Percentiles rank a stretch among this genome's conserved stretches.
Conservation (phyloP, 495 filamentous ascomycete species). For the Astrocystis sublimbata region DNA sequence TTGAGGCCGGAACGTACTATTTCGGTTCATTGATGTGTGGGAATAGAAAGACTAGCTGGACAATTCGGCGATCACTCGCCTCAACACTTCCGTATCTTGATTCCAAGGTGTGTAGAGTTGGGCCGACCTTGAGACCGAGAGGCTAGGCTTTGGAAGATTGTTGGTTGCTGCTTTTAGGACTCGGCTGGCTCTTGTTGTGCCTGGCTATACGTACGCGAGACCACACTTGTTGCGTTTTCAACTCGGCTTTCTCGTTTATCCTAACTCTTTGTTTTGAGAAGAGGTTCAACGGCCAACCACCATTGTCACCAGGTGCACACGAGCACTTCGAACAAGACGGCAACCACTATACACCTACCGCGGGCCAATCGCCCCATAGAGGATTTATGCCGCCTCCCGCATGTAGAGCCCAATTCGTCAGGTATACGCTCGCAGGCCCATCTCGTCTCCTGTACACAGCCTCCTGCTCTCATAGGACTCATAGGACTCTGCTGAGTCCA, state of each 20-base stretch:
- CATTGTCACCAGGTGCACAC: constrained; percentile 26
- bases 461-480: constrained; percentile 29
- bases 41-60: neutral
- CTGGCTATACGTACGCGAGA: constrained; percentile 20
- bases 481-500: constrained; percentile 24
- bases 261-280: constrained; percentile 7
- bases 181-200: constrained; percentile 19
- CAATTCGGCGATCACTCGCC: constrained; percentile 4
- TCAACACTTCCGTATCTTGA: constrained; percentile 7
- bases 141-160: constrained; percentile 18
- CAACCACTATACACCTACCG: constrained; percentile 22
- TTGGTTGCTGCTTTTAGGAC: constrained; percentile 18
- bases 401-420: constrained; percentile 33
- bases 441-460: constrained; percentile 28
- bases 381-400: constrained; percentile 36
- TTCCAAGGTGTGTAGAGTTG: constrained; percentile 6
- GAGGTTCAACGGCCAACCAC: constrained; percentile 13
- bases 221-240: constrained; percentile 17
- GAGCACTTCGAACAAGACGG: constrained; percentile 27
- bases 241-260: constrained; percentile 8
- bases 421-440: constrained; percentile 30
- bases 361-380: constrained; percentile 34
- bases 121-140: constrained; percentile 8
- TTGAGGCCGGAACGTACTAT: constrained; percentile 2
- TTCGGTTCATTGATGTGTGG: constrained; percentile 10